These are phyloP conservation scores for Nadsonia commutata DNA, from an alignment of 1,139 yeast species.

Conservation along the genomic window DNA sequence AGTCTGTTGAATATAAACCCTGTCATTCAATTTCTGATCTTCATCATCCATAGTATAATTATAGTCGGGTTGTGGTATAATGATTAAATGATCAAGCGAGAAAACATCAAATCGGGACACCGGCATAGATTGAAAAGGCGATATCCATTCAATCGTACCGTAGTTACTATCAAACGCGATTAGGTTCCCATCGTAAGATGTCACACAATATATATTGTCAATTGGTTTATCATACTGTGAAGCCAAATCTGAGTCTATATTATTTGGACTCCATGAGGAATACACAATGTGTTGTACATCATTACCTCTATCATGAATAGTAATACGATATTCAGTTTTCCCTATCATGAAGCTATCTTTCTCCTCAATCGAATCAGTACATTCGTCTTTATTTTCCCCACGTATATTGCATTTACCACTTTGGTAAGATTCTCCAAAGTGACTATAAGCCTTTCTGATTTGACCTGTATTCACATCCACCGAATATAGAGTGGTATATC, in stretches of 20 bases:
- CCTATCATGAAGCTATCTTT: constrained; percentile 23
- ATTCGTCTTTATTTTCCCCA: constrained; percentile 15
- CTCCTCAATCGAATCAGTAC: constrained; percentile 10
- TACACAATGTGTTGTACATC: constrained; percentile 77
- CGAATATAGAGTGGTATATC: constrained; percentile 62
- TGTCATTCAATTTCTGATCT: constrained; percentile 8
- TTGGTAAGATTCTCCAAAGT: background rate
- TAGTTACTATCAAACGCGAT: constrained; percentile 21
- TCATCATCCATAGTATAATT: constrained; percentile 3
- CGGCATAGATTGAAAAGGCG: constrained; percentile 43
- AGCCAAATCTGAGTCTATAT: constrained; percentile 57
- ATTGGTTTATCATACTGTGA: constrained; percentile 25
- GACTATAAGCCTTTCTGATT: constrained; percentile 43
- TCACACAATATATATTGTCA: constrained; percentile 70
- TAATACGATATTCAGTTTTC: constrained; percentile 35
- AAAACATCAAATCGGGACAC: constrained; percentile 64
- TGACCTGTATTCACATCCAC: constrained; percentile 67
- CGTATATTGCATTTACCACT: constrained; percentile 30
- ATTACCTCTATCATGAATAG: constrained; percentile 51
- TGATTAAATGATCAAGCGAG: constrained; percentile 17
- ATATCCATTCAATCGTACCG: constrained; percentile 57
- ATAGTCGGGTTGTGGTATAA: constrained; percentile 25
- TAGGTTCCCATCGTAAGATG: constrained; percentile 49
- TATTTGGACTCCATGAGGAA: constrained; percentile 87
- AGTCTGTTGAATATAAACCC: constrained; percentile 53